Evolutionary conservation across 371 early-diverging fungal species (phyloP).

Genomic region (Circinella minor): DNA sequence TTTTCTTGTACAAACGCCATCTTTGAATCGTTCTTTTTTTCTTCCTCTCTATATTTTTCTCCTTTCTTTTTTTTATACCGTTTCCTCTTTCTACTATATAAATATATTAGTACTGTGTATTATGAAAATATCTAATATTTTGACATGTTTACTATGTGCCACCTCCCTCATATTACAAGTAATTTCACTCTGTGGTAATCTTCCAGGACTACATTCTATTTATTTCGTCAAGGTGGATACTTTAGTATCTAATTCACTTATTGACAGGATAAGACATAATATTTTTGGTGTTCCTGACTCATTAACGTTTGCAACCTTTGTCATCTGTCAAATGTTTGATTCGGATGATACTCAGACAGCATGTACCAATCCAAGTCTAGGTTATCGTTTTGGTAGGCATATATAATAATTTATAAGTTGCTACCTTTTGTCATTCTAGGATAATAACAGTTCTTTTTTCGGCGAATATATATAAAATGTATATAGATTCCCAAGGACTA

Average conservation of each 20-base stretch:
- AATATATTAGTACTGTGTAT: neutral
- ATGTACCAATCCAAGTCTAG: conserved; percentile 18
- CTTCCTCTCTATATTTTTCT: no score
- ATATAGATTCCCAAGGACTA: conserved; percentile 15
- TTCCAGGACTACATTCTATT: conserved; percentile 15
- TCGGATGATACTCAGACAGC: neutral
- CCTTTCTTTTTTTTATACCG: no score
- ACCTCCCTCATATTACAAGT: conserved; percentile 20
- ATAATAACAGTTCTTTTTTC: neutral
- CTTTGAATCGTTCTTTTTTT: no score
- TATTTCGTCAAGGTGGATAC: conserved; percentile 24
- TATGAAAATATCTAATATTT: conserved; percentile 9
- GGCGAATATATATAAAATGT: neutral
- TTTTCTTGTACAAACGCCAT: no score
- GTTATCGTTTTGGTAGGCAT: conserved; percentile 20
- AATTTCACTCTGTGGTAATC: conserved; percentile 21
- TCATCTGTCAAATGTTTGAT: conserved; percentile 15
- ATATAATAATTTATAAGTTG: neutral
- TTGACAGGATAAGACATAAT: conserved; percentile 14
- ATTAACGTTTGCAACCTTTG: conserved; percentile 21
- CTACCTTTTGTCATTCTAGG: no score
- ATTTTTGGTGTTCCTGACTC: conserved; percentile 19
- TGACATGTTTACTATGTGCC: conserved; percentile 14
- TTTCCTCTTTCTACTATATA: no score
- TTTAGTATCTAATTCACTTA: neutral